These are phyloP conservation scores for Capsicum rhomboideum DNA, from an alignment of 257 asterid species.

Conservation along the genomic window DNA sequence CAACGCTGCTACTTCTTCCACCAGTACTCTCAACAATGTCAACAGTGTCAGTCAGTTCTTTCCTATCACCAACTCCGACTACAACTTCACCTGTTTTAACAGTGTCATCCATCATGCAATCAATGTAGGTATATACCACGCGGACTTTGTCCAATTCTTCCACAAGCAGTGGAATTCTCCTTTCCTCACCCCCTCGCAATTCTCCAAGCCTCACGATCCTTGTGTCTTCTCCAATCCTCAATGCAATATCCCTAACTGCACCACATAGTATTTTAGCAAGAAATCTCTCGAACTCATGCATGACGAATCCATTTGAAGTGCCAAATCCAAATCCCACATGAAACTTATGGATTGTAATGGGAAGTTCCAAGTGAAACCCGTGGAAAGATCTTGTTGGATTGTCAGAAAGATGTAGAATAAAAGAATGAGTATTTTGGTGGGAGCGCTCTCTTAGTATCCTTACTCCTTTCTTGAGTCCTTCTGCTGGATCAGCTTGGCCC, in stretches of 20 bases:
- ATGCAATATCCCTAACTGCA: constrained; percentile 47
- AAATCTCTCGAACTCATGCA: constrained; percentile 81
- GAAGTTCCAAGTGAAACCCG: constrained; percentile 36
- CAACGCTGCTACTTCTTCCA: constrained; percentile 70
- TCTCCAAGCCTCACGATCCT: constrained; percentile 59
- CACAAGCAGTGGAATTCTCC: constrained; percentile 50
- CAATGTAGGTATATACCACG: constrained; percentile 71
- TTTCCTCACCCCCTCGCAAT: constrained; percentile 77
- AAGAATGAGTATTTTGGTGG: constrained; percentile 63
- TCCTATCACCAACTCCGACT: constrained; percentile 35
- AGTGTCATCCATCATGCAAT: constrained; percentile 42
- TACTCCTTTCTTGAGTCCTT: constrained; percentile 78
- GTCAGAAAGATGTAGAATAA: constrained; percentile 62
- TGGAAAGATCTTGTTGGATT: constrained; percentile 52
- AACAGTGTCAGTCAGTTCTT: constrained; percentile 26
- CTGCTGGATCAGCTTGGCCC: constrained; percentile 78
- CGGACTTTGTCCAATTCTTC: constrained; percentile 31
- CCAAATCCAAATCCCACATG: constrained; percentile 62
- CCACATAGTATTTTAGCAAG: constrained; percentile 70
- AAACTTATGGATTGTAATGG: constrained; percentile 41
- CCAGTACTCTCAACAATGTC: constrained; percentile 17
- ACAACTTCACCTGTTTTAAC: constrained; percentile 44
- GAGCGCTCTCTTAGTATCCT: constrained; percentile 65
- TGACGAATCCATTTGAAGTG: constrained; percentile 49
- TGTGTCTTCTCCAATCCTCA: constrained; percentile 51